Base-by-base conservation (phyloP, 192 early-diverging fungal genomes). In the Entomortierella beljakovae region DNA sequence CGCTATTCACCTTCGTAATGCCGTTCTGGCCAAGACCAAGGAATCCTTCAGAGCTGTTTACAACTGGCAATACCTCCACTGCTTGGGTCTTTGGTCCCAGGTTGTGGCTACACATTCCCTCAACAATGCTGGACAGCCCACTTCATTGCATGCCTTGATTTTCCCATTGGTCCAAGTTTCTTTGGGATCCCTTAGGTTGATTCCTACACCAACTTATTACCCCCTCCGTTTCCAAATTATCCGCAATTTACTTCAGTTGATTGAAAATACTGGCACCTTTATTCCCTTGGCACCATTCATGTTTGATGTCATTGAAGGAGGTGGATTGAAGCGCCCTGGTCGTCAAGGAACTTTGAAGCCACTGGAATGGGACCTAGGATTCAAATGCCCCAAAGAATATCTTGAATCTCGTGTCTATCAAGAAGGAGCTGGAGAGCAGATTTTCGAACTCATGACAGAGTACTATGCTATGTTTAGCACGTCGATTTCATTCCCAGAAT, bases 11-110 rank as follows among this genome's bases (percentile, higher is more conserved):
- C 85, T 99, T 58, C 92, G 98, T 69, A 91, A 89, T 63, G 94
- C 96, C 20, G 94, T 97, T 80, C 86, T 91, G 65, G 87, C 90
- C 26, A 92, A 92, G 50, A 94, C 91, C 38, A 94, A 88, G 88
- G 92, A 97, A 70, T 91, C 90, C 5, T 96, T 91, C 88, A 94
- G 93, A 58, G 74, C 88, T 9, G 94, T 99, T 43, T 97, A 98
- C 87, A 95, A 96, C 87, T 99, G 98, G 98, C 96, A 97, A 84
- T 99, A 91, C 77, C 80, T 99, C 58, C 95, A 97, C 82, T 94
- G 92, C 62, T 83, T 99, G 57, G 89, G 92, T 64, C 91, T 98
- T 63, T 98, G 97, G 97, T 82, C 94, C 20, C 89, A 93, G 52
- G 92, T 98, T 0, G 70, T 98, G 46, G 69, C 88, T 13, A 92